These are phyloP conservation scores for Trypanosoma melophagium DNA, from an alignment of 208 protist species.

Conservation along the genomic window DNA sequence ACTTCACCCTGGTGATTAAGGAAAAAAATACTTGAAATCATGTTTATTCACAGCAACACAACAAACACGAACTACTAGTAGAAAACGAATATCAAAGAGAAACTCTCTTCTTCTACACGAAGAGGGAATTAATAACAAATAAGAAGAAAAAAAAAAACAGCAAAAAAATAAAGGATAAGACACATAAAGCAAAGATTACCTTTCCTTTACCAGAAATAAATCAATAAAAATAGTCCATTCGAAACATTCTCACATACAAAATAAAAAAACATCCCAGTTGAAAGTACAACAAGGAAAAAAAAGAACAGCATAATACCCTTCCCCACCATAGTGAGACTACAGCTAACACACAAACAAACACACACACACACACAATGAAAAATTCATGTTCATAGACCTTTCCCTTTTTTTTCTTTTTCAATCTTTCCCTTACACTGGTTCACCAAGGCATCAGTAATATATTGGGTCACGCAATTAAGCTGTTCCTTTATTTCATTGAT, in stretches of 20 bases:
- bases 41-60: neutral
- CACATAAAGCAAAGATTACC: neutral
- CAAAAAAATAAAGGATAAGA: conserved; percentile 17
- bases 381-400: too few relatives aligned
- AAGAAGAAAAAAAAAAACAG: neutral
- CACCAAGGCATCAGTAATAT: too few relatives aligned
- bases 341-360: too few relatives aligned
- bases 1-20: conserved; percentile 77
- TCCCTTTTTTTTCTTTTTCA: too few relatives aligned
- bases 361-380: too few relatives aligned
- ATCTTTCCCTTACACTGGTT: too few relatives aligned
- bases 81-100: neutral
- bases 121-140: neutral
- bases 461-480: too few relatives aligned
- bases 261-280: neutral
- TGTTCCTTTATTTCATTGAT: too few relatives aligned
- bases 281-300: conserved; percentile 6
- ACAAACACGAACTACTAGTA: neutral
- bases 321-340: too few relatives aligned
- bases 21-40: conserved; percentile 82
- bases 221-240: too few relatives aligned
- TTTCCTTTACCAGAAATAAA: neutral
- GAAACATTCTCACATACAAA: neutral
- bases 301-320: conserved; percentile 14
- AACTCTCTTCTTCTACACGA: neutral